Conservation (phyloP, 2,329 filamentous ascomycete species). For the Colletotrichum sp. region DNA sequence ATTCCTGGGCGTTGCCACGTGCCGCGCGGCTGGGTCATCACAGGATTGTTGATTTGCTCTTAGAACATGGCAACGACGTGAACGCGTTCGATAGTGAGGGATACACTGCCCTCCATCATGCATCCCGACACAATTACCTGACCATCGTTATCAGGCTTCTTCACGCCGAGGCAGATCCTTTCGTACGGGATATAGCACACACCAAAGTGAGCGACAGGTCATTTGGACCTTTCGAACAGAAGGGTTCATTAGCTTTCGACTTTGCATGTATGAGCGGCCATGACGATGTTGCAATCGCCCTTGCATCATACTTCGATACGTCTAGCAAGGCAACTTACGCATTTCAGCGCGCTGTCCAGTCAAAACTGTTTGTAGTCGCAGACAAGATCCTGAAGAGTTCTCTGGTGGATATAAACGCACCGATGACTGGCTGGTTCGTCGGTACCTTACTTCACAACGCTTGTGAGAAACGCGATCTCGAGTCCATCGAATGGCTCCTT, state of each 20-base stretch:
- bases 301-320: slow-evolving; percentile 30
- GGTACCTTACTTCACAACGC: slow-evolving; percentile 22
- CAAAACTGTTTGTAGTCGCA: slow-evolving; percentile 25
- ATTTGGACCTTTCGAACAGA: background rate
- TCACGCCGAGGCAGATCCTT: slow-evolving; percentile 37
- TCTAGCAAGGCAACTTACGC: slow-evolving; percentile 27
- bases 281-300: background rate
- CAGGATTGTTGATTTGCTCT: background rate
- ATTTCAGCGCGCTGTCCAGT: slow-evolving; percentile 29
- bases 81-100: background rate
- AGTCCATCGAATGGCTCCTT: slow-evolving; percentile 20
- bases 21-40: background rate
- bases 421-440: background rate
- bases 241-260: background rate
- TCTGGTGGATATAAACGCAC: slow-evolving; percentile 34
- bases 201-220: background rate
- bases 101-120: slow-evolving; percentile 34
- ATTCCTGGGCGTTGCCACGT: background rate
- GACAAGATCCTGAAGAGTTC: slow-evolving; percentile 33
- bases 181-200: slow-evolving; percentile 25
- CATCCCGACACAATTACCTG: slow-evolving; percentile 34
- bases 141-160: slow-evolving; percentile 33
- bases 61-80: background rate
- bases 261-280: background rate
- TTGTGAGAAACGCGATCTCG: background rate